Evolutionary conservation across 179 eudicot genomes (phyloP).

Genomic region (Silene noctiflora): DNA sequence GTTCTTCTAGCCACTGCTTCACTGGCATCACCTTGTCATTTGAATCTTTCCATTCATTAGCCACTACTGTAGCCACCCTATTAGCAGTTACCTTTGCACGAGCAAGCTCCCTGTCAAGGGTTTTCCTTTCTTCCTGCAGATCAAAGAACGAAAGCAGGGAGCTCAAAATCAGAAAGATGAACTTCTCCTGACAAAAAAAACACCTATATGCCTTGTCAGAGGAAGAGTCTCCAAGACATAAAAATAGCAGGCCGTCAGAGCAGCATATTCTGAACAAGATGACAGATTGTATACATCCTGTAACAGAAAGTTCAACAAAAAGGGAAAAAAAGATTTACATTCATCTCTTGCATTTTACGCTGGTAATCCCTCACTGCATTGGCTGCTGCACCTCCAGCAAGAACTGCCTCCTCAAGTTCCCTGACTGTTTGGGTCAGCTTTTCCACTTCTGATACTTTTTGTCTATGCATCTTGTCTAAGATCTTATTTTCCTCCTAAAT

Average conservation of each 20-base stretch:
- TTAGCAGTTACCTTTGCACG: constrained; percentile 44
- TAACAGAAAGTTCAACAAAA: not conserved
- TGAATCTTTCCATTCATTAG: constrained; percentile 47
- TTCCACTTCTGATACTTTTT: constrained; percentile 92
- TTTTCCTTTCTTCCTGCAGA: constrained; percentile 67
- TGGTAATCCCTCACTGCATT: constrained; percentile 94
- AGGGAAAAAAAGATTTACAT: constrained; percentile 39
- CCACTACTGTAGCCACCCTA: constrained; percentile 42
- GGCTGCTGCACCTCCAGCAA: constrained; percentile 98
- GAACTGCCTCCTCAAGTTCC: constrained; percentile 93
- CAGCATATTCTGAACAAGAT: not conserved
- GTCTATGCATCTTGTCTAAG: constrained; percentile 87
- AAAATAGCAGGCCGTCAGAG: constrained; percentile 2
- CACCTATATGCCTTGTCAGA: not conserved
- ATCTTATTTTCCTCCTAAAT: constrained; percentile 89
- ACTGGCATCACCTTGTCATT: constrained; percentile 46
- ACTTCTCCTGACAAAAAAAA: not conserved
- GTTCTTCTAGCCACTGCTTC: constrained; percentile 75
- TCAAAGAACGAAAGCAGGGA: constrained; percentile 15
- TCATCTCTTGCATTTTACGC: constrained; percentile 96
- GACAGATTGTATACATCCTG: constrained; percentile 6
- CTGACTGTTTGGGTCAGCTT: constrained; percentile 85
- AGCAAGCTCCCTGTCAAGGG: constrained; percentile 43
- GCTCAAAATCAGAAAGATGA: not conserved
- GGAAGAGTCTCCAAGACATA: not conserved